A percentile compares a stretch with the other conserved stretches of the same genome.
These are phyloP conservation scores for Podospora pseudopauciseta DNA, from an alignment of 495 filamentous ascomycete genomes.

Conservation along the genomic window DNA sequence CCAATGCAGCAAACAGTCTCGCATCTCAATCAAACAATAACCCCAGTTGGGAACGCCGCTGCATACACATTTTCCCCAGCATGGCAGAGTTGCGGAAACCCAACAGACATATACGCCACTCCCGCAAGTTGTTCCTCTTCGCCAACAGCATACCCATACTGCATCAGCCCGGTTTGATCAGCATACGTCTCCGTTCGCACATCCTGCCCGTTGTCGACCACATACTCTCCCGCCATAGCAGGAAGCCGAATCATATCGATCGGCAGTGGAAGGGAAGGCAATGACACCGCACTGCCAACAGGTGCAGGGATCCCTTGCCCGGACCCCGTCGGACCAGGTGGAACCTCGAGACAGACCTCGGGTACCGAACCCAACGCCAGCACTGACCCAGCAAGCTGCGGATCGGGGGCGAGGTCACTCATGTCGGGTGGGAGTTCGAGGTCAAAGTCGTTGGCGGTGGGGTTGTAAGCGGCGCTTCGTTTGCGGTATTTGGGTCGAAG, in stretches of 20 bases:
- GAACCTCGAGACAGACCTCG: background rate
- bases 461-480: background rate
- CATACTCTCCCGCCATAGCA: background rate
- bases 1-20: no score
- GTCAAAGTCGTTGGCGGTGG: background rate
- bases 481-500: background rate
- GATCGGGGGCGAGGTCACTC: background rate
- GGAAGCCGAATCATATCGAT: background rate
- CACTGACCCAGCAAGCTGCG: background rate
- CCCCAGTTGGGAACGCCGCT: no score
- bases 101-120: no score
- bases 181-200: background rate
- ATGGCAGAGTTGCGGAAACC: no score
- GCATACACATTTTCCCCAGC: no score
- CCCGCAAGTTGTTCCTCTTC: no score
- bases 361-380: background rate
- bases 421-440: background rate
- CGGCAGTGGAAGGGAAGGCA: background rate
- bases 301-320: background rate
- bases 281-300: background rate
- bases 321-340: background rate
- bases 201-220: background rate
- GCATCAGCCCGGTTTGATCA: no score
- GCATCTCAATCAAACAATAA: no score
- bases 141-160: no score